Base-by-base conservation (phyloP, 768 basidiomycete species). In the Tylopilus subfusipes region DNA sequence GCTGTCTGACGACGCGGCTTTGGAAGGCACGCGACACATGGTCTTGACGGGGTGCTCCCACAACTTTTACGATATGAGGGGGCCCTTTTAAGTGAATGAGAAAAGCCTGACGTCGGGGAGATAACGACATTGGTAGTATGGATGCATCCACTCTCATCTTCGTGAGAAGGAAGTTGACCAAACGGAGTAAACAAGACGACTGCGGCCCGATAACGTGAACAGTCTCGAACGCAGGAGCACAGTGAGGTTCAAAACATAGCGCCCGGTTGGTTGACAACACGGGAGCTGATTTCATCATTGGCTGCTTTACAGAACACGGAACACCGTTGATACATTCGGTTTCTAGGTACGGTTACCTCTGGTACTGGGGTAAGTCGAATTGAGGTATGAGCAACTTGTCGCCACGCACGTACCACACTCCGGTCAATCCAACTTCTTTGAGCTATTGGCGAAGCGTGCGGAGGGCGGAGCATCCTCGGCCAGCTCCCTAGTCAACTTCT, bases 401-500 rank as follows among this genome's bases (percentile, higher is more conserved):
- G 29, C 42, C 21, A 30, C 13, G 34, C 30, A 53, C 44, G 42
- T 3, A 62, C 50, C 42, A 44, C 42, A 22, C 27, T 60, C 40
- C 12, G n/a, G 42, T 66, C 58, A 68, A 42, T 68, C 67, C 33
- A 39, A 46, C 55, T 69, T 69, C 58, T 71, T 71, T 9, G 68
- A 71, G 30, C 45, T 43, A 29, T 34, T 56, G 13, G 48, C 48
- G 49, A 69, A 69, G 27, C 69, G 68, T 36, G 59, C 52, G 11
- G 63, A 49, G 27, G 40, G 56, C 4, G 64, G 56, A 19, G 51
- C 45, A 40, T 65, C 61, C 38, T 55, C 53, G 11, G 58, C 55
- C 13, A 70, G 36, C 25, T 70, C 64, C 13, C 14, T 51, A 1
- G 64, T 72, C 45, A 70, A n/a, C 51, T 63, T 60, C 30, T 62